Evolutionary conservation across 331 rosid species (phyloP).

Genomic region (Pyracantha coccinea): DNA sequence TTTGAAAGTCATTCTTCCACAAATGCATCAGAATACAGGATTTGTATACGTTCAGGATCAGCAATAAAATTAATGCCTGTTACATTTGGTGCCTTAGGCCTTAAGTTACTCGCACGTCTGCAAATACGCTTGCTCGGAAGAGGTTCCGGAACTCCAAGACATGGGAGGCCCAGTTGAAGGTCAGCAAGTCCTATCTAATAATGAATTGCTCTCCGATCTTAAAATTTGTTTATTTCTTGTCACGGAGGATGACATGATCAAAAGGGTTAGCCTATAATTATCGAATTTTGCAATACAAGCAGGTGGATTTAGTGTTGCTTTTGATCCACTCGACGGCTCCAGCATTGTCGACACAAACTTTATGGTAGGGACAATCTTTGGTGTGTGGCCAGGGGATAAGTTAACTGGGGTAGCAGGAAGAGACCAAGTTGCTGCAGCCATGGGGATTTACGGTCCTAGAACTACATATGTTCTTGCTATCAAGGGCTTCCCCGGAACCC

Average conservation of each 20-base stretch:
- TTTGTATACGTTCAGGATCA: background rate
- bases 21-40: background rate
- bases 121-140: conserved; percentile 97
- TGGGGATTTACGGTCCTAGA: conserved; percentile 95
- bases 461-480: conserved; percentile 90
- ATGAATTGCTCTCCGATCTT: background rate
- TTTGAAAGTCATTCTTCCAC: background rate
- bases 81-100: conserved; percentile 39
- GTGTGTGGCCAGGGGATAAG: conserved; percentile 99
- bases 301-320: conserved; percentile 99
- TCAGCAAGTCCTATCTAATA: conserved; percentile 8
- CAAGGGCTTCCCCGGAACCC: conserved; percentile 81
- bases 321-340: conserved; percentile 96
- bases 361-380: conserved; percentile 96
- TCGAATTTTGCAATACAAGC: conserved; percentile 12
- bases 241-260: background rate
- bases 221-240: background rate
- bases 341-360: conserved; percentile 97
- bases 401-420: conserved; percentile 77
- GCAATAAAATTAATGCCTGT: background rate
- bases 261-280: background rate
- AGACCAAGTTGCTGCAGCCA: conserved; percentile 97
- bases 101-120: conserved; percentile 81
- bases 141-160: conserved; percentile 89
- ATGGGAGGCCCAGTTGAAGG: conserved; percentile 99